Evolutionary conservation across 2,329 filamentous ascomycete genomes (phyloP), one percentile per base, ranked within the genome.

Genomic region (Epichloe coenophiala): DNA sequence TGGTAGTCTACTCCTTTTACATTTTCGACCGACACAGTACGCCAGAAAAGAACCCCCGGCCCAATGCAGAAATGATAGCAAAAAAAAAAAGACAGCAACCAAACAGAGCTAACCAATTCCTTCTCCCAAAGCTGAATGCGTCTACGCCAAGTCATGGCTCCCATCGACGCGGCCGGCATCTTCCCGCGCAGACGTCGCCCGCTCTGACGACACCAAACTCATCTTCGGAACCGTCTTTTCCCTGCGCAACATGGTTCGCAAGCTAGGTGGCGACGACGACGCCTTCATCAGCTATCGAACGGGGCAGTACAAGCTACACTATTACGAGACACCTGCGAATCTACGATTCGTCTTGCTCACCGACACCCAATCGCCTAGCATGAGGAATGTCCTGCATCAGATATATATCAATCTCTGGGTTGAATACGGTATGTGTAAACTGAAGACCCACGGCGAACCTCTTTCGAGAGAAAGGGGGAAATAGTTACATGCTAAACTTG

Each of bases 321-420:
- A 95, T 74, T 98, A 96, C 76, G 93, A 98, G 74, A 97, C 93
- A 12, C 89, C 90, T 1, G 93, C 89, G 48, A 94, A 88, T 66
- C 83, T 95, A 68, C 94, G 95, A 64, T 94, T 97, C 64, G 89
- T 96, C 63, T 88, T 98, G 83, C 76, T 97, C 63, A 97, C 93
- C 23, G 93, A 97, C 69, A 87, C 86, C 38, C 85, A 81, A 58
- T 86, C 88, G 52, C 79, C 86, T 58, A 96, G 89, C 68, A 91
- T 98, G 81, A 81, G 90, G 43, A 88, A 94, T 60, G 91, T 95
- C 21, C 71, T 98, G 61, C 90, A 98, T 65, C 93, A 98, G 75
- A 96, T 98, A 55, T 98, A 96, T 68, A 94, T 96, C 52, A 97
- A 95, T 65, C 78, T 97, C 23, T 98, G 93, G 72, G 91, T 98